Evolutionary conservation across 2,329 filamentous ascomycete genomes (phyloP).

Genomic region (Cytospora schulzeri): DNA sequence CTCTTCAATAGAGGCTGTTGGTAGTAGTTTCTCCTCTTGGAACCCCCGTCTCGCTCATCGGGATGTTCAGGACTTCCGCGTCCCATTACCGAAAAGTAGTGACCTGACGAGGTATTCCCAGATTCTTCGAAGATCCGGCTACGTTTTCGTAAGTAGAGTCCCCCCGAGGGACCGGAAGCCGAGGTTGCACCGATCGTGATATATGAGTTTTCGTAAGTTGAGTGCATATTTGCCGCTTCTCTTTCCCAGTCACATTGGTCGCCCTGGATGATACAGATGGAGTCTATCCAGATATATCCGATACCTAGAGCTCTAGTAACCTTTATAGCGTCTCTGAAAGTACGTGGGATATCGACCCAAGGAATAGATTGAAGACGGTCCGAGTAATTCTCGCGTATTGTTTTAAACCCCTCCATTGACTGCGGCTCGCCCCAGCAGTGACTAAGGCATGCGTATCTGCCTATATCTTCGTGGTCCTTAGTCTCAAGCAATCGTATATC

Average conservation of each 20-base stretch:
- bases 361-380: not conserved
- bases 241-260: conserved; percentile 28
- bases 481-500: not conserved
- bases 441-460: conserved; percentile 2
- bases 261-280: no score
- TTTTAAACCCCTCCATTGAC: not conserved
- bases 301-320: conserved; percentile 26
- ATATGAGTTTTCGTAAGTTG: conserved; percentile 28
- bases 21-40: no score
- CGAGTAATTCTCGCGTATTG: not conserved
- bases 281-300: conserved; percentile 30
- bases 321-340: conserved; percentile 28
- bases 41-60: not conserved
- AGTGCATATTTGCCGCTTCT: conserved; percentile 33
- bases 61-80: not conserved
- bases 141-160: not conserved
- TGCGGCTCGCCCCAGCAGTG: not conserved
- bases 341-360: not conserved
- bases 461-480: not conserved
- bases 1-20: not conserved
- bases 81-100: not conserved
- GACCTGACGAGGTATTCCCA: not conserved
- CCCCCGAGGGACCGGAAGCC: not conserved
- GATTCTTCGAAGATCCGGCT: not conserved
- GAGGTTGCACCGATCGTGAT: not conserved